These are phyloP conservation scores for Marasmius oreades DNA, from an alignment of 1,284 basidiomycete species.

Conservation along the genomic window DNA sequence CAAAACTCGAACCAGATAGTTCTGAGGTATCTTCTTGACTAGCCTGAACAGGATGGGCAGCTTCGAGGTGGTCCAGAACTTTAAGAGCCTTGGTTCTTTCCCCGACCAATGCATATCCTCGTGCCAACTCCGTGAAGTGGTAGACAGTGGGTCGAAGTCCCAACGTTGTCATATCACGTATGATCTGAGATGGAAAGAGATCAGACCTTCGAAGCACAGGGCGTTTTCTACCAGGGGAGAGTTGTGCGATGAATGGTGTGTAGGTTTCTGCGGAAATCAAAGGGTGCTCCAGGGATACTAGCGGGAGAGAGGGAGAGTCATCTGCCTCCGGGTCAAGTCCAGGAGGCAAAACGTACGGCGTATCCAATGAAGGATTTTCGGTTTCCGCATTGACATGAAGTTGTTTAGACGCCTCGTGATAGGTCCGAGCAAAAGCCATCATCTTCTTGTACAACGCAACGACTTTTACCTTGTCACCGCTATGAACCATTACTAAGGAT, in stretches of 20 bases:
- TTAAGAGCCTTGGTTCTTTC: constrained; percentile 25
- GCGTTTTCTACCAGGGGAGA: neutral
- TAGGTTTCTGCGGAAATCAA: constrained; percentile 27
- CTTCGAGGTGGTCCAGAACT: constrained; percentile 32
- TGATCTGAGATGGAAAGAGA: constrained; percentile 18
- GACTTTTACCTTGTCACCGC: neutral
- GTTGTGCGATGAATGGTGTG: constrained; percentile 30
- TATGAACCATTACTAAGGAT: constrained; percentile 12
- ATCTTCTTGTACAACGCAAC: constrained; percentile 18
- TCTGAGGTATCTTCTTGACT: too few species aligned
- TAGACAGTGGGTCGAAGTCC: constrained; percentile 32
- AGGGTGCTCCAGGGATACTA: constrained; percentile 6
- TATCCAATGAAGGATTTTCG: neutral
- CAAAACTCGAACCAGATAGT: too few species aligned
- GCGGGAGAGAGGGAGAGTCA: constrained; percentile 7
- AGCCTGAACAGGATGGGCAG: neutral
- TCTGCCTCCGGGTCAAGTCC: neutral
- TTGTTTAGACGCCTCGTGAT: neutral
- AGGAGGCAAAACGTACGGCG: neutral
- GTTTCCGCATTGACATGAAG: neutral
- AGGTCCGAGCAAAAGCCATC: constrained; percentile 7
- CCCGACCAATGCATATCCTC: constrained; percentile 29
- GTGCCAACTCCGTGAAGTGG: constrained; percentile 38
- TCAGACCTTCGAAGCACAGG: too few species aligned
- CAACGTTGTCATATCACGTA: constrained; percentile 34